phyloP scores from a whole-genome alignment of 306 rosid species.

The Malus orientalis region DNA sequence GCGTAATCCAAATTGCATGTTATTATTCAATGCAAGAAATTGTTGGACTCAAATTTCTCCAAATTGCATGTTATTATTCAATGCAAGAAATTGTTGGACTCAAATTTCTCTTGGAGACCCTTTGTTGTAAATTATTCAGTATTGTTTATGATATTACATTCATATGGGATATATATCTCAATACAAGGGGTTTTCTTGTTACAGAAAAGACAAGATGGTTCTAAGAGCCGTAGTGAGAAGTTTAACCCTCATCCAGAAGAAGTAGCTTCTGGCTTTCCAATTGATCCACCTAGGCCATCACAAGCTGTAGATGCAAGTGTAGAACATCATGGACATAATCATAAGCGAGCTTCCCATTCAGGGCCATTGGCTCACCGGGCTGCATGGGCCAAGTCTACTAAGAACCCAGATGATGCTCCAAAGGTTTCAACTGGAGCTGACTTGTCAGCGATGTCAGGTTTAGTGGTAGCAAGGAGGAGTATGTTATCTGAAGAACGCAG shows the following conservation, averaged over 20 bases:
- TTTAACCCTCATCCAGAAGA: constrained; percentile 95
- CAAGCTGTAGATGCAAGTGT: constrained; percentile 50
- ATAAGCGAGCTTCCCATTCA: constrained; percentile 95
- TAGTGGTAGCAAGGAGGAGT: constrained; percentile 85
- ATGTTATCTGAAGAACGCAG: constrained; percentile 76
- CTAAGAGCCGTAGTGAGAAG: constrained; percentile 96
- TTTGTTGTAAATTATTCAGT: neutral
- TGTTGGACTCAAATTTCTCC: neutral
- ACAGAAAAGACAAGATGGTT: constrained; percentile 83
- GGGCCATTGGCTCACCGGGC: constrained; percentile 89
- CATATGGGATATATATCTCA: neutral
- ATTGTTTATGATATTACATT: neutral
- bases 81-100: neutral
- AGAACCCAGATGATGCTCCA: constrained; percentile 70
- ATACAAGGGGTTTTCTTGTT: neutral
- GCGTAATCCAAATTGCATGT: neutral
- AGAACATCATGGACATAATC: constrained; percentile 52
- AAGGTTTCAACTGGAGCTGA: constrained; percentile 72
- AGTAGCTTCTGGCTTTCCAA: constrained; percentile 95
- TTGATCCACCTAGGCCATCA: constrained; percentile 97
- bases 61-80: too few relatives aligned
- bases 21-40: too few relatives aligned
- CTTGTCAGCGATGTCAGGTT: constrained; percentile 56
- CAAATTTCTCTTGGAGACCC: neutral
- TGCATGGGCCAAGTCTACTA: constrained; percentile 80